Evolutionary conservation across 306 rosid species (phyloP), one percentile per base, ranked within the genome.

Genomic region (Malus domestica): DNA sequence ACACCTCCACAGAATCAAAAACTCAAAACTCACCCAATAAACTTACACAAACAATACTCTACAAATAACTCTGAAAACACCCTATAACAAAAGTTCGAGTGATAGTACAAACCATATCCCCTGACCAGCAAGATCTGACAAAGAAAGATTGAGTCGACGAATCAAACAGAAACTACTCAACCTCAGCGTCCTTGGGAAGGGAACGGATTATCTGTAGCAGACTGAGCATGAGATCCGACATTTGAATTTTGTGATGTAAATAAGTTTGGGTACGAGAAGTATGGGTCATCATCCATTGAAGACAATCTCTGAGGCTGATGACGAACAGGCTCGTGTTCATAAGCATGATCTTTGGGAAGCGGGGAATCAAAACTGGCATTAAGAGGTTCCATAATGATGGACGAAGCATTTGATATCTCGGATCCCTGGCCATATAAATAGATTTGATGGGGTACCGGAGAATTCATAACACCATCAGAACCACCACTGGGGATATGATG

Each of bases 201-300:
- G 46, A 77, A 80, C 65, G 85, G 79, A 59, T 81, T 73, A 75
- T 85, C 96, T 27, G 61, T 58, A 22, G 77, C 46, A 23, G 89
- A 80, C 77, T 82, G 90, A 77, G 84, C 33, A 45, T 70, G 82
- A 22, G 90, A 88, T 81, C 86, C 89, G 15, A 60, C 80, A 78
- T 72, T 83, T 65, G 90, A 78, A 68, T 78, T 90, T 67, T 89
- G 90, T 18, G 89, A 78, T 70, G 88, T 80, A 72, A 90, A 95
- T 79, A 95, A 81, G 87, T 90, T 92, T 33, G 97, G 96, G 80
- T 92, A 95, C 0, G 97, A 90, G 51, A 86, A 89, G 83, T 88
- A 95, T 0, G 92, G 44, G 73, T 89, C 97, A 10, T 95, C 93
- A 1, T 90, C 98, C 93, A 90, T 88, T 32, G 98, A 92, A 59